Conservation (phyloP, 2,329 filamentous ascomycete species). For the Aspergillus melleus region DNA sequence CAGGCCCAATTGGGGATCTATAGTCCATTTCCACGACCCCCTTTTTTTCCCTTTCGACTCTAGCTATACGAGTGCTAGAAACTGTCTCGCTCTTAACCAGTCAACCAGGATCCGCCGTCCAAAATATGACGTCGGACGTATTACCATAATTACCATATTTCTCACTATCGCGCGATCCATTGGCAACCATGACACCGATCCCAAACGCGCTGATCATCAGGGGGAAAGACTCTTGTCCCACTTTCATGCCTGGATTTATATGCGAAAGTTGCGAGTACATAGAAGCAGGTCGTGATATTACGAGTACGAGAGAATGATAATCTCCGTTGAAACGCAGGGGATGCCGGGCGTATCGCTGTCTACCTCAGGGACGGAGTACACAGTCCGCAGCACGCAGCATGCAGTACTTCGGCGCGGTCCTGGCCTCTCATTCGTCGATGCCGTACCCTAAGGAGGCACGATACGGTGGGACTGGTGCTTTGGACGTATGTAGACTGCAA, state of each 20-base stretch:
- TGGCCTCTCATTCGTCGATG: background rate
- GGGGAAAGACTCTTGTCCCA: background rate
- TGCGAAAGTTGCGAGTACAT: background rate
- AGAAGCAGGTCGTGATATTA: background rate
- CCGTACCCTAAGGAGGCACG: background rate
- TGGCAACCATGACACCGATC: background rate
- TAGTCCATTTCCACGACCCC: background rate
- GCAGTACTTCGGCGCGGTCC: background rate
- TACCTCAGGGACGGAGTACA: background rate
- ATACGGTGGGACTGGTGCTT: background rate
- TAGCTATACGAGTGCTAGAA: background rate
- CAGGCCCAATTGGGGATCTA: background rate
- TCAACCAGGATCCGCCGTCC: background rate
- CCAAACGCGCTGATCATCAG: background rate
- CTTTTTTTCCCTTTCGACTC: background rate
- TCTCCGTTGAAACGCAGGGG: slow-evolving; percentile 8
- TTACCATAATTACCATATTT: background rate
- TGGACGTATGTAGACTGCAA: background rate
- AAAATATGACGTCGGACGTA: background rate
- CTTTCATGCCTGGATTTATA: background rate
- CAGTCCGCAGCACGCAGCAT: background rate
- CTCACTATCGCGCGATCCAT: background rate
- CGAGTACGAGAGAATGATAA: slow-evolving; percentile 1
- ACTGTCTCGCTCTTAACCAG: background rate
- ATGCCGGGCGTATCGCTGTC: background rate